These are phyloP conservation scores for Penicillium odoratum DNA, from an alignment of 495 filamentous ascomycete genomes.

Conservation along the genomic window DNA sequence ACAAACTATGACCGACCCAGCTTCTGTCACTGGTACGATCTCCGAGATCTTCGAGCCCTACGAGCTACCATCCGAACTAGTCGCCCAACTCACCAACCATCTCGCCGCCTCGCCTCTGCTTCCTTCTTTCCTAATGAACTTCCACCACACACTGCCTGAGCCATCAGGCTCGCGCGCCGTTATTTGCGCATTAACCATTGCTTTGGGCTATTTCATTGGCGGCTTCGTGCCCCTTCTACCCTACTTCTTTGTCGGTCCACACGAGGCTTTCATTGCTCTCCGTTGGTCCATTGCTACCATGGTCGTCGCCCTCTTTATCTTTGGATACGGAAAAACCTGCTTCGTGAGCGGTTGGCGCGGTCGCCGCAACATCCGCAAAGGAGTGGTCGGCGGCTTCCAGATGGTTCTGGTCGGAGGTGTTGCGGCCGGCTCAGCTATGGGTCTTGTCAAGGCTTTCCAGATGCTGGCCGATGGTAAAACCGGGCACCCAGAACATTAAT, in stretches of 20 bases:
- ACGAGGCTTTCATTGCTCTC: constrained; percentile 60
- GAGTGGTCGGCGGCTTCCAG: constrained; percentile 51
- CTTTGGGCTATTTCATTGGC: constrained; percentile 71
- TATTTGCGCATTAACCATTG: constrained; percentile 64
- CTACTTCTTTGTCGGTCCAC: constrained; percentile 66
- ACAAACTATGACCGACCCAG: constrained; percentile 40
- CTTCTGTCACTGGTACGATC: constrained; percentile 40
- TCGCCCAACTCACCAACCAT: constrained; percentile 46
- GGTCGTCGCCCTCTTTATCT: constrained; percentile 66
- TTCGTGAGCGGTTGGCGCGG: constrained; percentile 45
- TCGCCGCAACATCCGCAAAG: constrained; percentile 39
- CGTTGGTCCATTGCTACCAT: constrained; percentile 70
- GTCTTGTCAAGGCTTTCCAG: constrained; percentile 60
- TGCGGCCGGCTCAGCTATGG: constrained; percentile 65
- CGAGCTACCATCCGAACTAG: constrained; percentile 46
- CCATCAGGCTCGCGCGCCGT: constrained; percentile 54
- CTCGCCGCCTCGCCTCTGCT: constrained; percentile 51
- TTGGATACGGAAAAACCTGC: constrained; percentile 71
- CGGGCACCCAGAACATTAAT: constrained; percentile 16
- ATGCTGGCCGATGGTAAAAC: constrained; percentile 30
- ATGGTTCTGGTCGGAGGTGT: constrained; percentile 68
- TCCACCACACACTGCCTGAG: constrained; percentile 54
- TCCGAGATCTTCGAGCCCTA: constrained; percentile 56
- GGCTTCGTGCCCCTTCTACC: constrained; percentile 73
- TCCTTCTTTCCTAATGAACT: constrained; percentile 57